Percentiles rank a stretch among this genome's conserved stretches.
Evolutionary conservation across 257 asterid species (phyloP).

Genomic region (Lycium ferocissimum): DNA sequence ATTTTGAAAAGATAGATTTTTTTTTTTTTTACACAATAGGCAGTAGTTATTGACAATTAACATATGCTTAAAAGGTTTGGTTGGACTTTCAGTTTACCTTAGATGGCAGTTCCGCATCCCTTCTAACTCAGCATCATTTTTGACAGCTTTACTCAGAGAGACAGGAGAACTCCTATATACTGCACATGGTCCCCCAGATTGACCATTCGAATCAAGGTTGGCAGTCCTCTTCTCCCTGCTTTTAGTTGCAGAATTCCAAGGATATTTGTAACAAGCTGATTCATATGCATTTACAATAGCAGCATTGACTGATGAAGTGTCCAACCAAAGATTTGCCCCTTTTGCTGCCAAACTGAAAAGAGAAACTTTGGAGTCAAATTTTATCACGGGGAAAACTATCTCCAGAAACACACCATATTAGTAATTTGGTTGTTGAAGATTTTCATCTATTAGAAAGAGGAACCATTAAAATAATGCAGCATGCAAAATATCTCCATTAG

Average conservation of each 20-base stretch:
- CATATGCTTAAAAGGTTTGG: conserved; percentile 7
- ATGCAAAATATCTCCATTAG: conserved; percentile 3
- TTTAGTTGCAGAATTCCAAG: conserved; percentile 39
- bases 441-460: conserved; percentile 16
- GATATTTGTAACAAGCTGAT: conserved; percentile 65
- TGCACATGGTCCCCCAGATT: conserved; percentile 54
- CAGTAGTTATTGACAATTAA: conserved; percentile 19
- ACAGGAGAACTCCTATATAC: conserved; percentile 76
- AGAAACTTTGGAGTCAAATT: conserved; percentile 27
- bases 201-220: conserved; percentile 39
- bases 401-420: neutral
- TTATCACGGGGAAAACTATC: conserved; percentile 22
- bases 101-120: conserved; percentile 94
- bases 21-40: neutral
- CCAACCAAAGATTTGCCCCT: conserved; percentile 87
- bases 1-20: neutral
- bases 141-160: conserved; percentile 86
- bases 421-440: neutral
- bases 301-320: conserved; percentile 81
- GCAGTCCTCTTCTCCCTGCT: conserved; percentile 38
- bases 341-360: conserved; percentile 78
- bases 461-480: neutral
- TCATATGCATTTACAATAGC: conserved; percentile 75
- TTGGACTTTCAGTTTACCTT: conserved; percentile 56
- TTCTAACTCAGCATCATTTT: conserved; percentile 90